phyloP scores from a whole-genome alignment of 176 grass and related monocot species.

The Zizania latifolia region DNA sequence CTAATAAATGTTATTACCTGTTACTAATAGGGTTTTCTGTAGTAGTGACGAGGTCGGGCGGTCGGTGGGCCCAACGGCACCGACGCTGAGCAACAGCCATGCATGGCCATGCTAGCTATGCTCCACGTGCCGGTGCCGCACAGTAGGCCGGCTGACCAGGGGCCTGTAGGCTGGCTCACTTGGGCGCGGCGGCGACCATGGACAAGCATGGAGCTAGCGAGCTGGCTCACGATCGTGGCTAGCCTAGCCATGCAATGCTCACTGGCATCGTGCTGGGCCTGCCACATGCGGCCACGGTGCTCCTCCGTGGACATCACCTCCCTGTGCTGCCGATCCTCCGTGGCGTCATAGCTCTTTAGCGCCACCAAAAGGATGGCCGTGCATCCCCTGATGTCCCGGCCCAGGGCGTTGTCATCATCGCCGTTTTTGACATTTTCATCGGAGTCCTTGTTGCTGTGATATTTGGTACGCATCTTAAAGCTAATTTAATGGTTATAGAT shows the following conservation, averaged over 20 bases:
- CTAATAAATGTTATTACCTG: too few species aligned
- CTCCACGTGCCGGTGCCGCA: too few species aligned
- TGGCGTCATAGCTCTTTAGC: slow-evolving; percentile 62
- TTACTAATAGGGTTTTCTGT: too few species aligned
- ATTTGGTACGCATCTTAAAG: too few species aligned
- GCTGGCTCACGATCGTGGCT: slow-evolving; percentile 58
- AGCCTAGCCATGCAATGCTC: slow-evolving; percentile 65
- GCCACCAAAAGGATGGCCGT: slow-evolving; percentile 68
- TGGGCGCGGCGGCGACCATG: slow-evolving; percentile 30
- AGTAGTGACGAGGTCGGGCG: too few species aligned
- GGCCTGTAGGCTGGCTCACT: too few species aligned
- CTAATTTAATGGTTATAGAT: too few species aligned
- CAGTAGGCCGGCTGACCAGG: too few species aligned
- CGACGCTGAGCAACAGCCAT: too few species aligned
- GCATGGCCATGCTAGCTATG: too few species aligned
- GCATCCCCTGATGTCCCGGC: slow-evolving; percentile 42
- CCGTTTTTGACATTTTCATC: slow-evolving; percentile 28
- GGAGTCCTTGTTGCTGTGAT: too few species aligned
- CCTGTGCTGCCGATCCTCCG: slow-evolving; percentile 76
- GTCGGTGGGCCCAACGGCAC: too few species aligned
- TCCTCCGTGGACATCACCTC: slow-evolving; percentile 68
- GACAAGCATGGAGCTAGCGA: slow-evolving; percentile 64
- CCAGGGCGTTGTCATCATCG: background rate
- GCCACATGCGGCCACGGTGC: slow-evolving; percentile 35
- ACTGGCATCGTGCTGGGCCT: slow-evolving; percentile 48